phyloP scores from a whole-genome alignment of 192 early-diverging fungal genomes.

The Pilobolus umbonatus region DNA sequence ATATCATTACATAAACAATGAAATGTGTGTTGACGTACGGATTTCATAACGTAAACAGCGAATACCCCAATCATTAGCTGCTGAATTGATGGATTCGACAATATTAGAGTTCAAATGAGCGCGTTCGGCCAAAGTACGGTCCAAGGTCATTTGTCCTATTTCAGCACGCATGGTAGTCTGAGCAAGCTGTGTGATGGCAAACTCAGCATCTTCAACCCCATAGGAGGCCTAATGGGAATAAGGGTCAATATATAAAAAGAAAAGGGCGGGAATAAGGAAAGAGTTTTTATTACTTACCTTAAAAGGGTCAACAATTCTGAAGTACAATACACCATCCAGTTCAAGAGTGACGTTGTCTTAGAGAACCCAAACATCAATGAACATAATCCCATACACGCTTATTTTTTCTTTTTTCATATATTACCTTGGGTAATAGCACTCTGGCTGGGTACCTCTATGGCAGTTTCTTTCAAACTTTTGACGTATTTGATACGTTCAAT shows the following conservation, averaged over 20 bases:
- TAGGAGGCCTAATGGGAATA: slow-evolving; percentile 64
- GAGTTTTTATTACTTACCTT: slow-evolving; percentile 44
- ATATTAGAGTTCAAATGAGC: slow-evolving; percentile 90
- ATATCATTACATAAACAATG: too few relatives aligned
- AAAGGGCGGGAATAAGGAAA: neutral
- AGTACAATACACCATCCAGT: slow-evolving; percentile 96
- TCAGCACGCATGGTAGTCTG: slow-evolving; percentile 99
- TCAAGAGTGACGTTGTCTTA: slow-evolving; percentile 94
- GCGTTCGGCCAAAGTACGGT: slow-evolving; percentile 91
- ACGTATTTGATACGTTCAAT: slow-evolving; percentile 90
- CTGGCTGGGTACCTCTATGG: slow-evolving; percentile 86
- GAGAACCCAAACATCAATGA: neutral
- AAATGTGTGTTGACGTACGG: slow-evolving; percentile 37
- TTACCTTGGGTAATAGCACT: slow-evolving; percentile 84
- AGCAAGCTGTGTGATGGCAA: slow-evolving; percentile 93
- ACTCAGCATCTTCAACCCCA: slow-evolving; percentile 92
- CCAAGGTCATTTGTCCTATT: slow-evolving; percentile 97
- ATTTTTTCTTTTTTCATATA: neutral
- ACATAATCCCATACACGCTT: too few relatives aligned
- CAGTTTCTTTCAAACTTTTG: slow-evolving; percentile 92
- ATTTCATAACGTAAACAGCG: slow-evolving; percentile 95
- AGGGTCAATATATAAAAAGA: neutral
- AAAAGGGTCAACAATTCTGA: slow-evolving; percentile 88
- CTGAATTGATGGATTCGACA: slow-evolving; percentile 90
- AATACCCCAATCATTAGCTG: slow-evolving; percentile 94